phyloP scores from a whole-genome alignment of 73 alveolate genomes.

The Paramecium sonneborni region DNA sequence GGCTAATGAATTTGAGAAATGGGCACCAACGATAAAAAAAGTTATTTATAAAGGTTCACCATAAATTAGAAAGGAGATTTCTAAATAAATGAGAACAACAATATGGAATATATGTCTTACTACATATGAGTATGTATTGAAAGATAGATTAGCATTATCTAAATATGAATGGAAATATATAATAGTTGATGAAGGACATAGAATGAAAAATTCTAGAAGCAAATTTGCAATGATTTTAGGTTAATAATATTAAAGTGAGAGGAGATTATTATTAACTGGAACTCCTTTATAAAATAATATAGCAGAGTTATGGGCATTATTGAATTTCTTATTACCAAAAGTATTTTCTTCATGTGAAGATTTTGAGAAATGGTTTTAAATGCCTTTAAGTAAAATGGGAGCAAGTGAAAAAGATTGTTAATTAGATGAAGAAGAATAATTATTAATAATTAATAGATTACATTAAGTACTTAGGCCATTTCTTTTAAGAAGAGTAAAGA shows the following conservation, averaged over 20 bases:
- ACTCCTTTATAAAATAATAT: slow-evolving; percentile 98
- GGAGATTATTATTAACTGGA: slow-evolving; percentile 96
- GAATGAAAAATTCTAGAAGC: slow-evolving; percentile 96
- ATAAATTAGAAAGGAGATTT: slow-evolving; percentile 81
- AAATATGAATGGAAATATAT: slow-evolving; percentile 90
- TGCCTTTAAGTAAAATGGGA: slow-evolving; percentile 88
- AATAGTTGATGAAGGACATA: slow-evolving; percentile 99
- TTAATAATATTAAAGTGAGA: slow-evolving; percentile 86
- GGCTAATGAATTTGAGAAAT: slow-evolving; percentile 94
- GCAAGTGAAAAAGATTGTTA: slow-evolving; percentile 87
- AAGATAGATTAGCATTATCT: slow-evolving; percentile 87
- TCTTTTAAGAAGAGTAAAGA: slow-evolving; percentile 97
- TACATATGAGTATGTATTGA: slow-evolving; percentile 95
- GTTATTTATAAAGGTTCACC: slow-evolving; percentile 94
- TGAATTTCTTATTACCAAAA: slow-evolving; percentile 95
- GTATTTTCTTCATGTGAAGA: slow-evolving; percentile 98
- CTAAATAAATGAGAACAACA: slow-evolving; percentile 62
- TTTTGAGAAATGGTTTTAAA: slow-evolving; percentile 98
- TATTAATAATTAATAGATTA: slow-evolving; percentile 94
- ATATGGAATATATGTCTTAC: slow-evolving; percentile 95
- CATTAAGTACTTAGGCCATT: slow-evolving; percentile 97
- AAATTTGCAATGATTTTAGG: slow-evolving; percentile 96
- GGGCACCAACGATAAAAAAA: slow-evolving; percentile 97
- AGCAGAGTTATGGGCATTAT: slow-evolving; percentile 97
- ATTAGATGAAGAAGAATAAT: slow-evolving; percentile 95